Base-by-base conservation (phyloP, 306 rosid species). In the Sophora flavescens region DNA sequence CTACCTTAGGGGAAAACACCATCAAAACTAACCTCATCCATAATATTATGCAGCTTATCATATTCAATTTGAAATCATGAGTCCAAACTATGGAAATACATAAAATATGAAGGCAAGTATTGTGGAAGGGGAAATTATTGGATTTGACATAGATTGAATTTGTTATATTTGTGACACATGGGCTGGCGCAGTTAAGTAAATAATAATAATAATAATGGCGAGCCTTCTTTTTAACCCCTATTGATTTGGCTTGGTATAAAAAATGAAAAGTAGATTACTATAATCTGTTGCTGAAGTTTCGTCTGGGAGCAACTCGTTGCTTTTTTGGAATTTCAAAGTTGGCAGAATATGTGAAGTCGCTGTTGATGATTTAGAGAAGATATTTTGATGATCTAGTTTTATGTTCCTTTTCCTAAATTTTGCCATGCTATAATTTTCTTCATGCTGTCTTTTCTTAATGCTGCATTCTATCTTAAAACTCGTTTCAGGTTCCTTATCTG, bases 401-500 rank as follows among this genome's bases (percentile, higher is more conserved):
- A 38, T 17, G 50, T 33, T 50, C 50, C 54, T 53, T 63, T 26
- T 47, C 50, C 51, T 3, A 28, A 6, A 16, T 63, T 60, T 72
- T 60, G 10, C 61, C 47, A 32, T 60, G 56, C 51, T 47, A 33
- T 60, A 33, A 6, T 56, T 15, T 32, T 39, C 53, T 69, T 68
- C 33, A 51, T 17, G 44, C 35, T 44, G 57, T 36, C 50, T 42
- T 56, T 57, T 58, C 72, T 61, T 22, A 50, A 60, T 59, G 70
- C 32, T 75, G 22, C 60, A 52, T 67, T 30, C 28, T 52, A 41
- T 56, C 18, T 59, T 68, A 22, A 66, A 78, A 45, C 67, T 61
- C 53, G 64, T 77, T 66, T 65, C 90, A 96, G 99, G 88, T 91
- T 79, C 98, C 98, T 17, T 96, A 96, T 79, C n/a, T 89, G 80